Percentiles rank a stretch among this genome's conserved stretches.
These are phyloP conservation scores for Powellomyces hirtus DNA, from an alignment of 192 early-diverging fungal species.

Conservation along the genomic window DNA sequence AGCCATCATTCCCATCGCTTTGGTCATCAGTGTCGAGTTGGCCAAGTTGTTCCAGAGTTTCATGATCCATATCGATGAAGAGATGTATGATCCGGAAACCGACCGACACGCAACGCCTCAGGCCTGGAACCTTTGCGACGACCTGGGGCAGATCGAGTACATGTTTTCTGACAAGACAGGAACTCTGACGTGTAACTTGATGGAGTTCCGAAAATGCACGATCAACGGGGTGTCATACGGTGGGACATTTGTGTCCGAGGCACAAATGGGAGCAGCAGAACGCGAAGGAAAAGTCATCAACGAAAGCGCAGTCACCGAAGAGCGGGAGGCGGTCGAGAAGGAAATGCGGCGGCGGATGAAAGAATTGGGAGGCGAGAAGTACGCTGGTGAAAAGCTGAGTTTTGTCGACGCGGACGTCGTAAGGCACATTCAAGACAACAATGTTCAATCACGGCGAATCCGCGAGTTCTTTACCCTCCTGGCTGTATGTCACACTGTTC, in stretches of 20 bases:
- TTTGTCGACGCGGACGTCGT: slow-evolving; percentile 85
- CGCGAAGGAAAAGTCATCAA: slow-evolving; percentile 16
- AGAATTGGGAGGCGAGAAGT: slow-evolving; percentile 61
- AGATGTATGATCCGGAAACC: slow-evolving; percentile 76
- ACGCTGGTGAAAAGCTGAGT: slow-evolving; percentile 56
- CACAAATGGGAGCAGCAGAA: slow-evolving; percentile 23
- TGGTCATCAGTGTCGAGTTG: slow-evolving; percentile 92
- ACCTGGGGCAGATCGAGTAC: slow-evolving; percentile 94
- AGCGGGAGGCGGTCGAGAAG: slow-evolving; percentile 10
- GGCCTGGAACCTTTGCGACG: slow-evolving; percentile 93
- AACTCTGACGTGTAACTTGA: slow-evolving; percentile 91
- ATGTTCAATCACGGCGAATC: slow-evolving; percentile 57
- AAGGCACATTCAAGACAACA: slow-evolving; percentile 62
- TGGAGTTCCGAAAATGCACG: slow-evolving; percentile 94
- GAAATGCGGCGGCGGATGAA: slow-evolving; percentile 53
- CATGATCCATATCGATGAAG: slow-evolving; percentile 88
- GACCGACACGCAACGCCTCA: slow-evolving; percentile 63
- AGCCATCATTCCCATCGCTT: slow-evolving; percentile 93
- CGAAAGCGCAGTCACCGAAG: background rate
- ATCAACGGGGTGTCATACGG: slow-evolving; percentile 89
- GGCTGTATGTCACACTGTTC: slow-evolving; percentile 92
- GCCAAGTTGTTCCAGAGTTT: slow-evolving; percentile 87
- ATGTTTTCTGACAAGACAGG: slow-evolving; percentile 97
- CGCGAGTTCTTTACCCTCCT: slow-evolving; percentile 85
- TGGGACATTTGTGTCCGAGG: slow-evolving; percentile 33